phyloP scores from a whole-genome alignment of 2,329 filamentous ascomycete species.

The Helminthosporium solani region DNA sequence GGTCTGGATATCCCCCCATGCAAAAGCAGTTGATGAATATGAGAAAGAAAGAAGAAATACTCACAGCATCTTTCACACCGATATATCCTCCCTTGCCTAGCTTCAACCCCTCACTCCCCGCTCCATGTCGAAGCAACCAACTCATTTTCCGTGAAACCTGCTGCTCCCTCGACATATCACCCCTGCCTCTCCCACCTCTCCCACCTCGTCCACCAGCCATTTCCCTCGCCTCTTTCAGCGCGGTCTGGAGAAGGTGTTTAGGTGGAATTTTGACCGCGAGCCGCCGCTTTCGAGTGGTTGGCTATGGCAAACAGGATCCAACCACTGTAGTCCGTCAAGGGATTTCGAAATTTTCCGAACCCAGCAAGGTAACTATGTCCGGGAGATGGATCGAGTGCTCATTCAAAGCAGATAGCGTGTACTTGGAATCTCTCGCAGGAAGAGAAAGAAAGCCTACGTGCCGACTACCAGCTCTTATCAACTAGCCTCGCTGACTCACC shows the following conservation, averaged over 20 bases:
- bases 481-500: background rate
- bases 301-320: background rate
- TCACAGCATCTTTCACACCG: constrained; percentile 59
- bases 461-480: no score
- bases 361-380: no score
- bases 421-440: no score
- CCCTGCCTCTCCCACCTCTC: constrained; percentile 35
- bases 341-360: no score
- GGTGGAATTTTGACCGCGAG: constrained; percentile 20
- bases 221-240: constrained; percentile 8
- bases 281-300: background rate
- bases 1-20: background rate
- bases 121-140: constrained; percentile 62
- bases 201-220: constrained; percentile 16
- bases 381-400: no score
- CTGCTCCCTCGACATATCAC: constrained; percentile 44
- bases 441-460: no score
- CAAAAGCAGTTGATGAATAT: background rate
- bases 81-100: constrained; percentile 62
- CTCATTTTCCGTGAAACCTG: constrained; percentile 53
- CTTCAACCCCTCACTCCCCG: constrained; percentile 59
- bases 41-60: no score
- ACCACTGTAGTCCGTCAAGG: no score
- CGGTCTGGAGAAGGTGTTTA: constrained; percentile 11
- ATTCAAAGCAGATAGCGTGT: no score